Base-by-base conservation (phyloP, 148 eudicot genomes). In the Vaccinium vitisidaea region DNA sequence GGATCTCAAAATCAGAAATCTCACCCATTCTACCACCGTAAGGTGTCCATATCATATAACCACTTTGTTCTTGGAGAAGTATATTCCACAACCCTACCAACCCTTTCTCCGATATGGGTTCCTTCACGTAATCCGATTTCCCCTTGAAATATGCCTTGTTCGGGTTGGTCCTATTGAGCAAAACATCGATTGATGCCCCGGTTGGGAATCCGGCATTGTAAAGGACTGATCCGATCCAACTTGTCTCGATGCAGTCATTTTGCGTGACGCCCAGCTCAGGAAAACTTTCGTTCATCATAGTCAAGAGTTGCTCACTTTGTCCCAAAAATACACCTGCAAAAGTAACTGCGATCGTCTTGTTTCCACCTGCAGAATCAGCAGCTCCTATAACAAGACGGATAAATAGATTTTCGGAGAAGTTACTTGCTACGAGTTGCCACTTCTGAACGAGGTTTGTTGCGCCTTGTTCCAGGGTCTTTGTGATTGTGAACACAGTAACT, bases 11-110 rank as follows among this genome's bases (percentile, higher is more conserved):
- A 1, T 84, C 13, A 0, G 90, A 21, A 48, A 90, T 86, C 56
- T 86, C 86, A 10, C 80, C 77, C 92, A 90, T 88, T 32, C 53
- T 80, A 15, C 92, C 90, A 21, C 92, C 92, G 6, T 86, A 88
- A 1, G 92, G 92, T 59, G 83, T 86, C 71, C 88, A 88, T 2
- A 84, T 56, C 73, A 90, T 36, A 9, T 25, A 23, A 36, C 89
- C 90, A 21, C 46, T 63, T 36, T 83, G 79, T 2, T 88, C 53
- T 67, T 88, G 87, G 14, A 86, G 85, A 87, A 90, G 87, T 27
- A 74, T 90, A 83, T 75, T 43, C 77, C 86, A 87, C 43, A 88
- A 87, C 65, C 39, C 85, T 36, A 87, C 85, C 43, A 90, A 43
- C 11, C 85, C 90, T 1, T 52, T 46, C 63, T 78, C 88, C 1